Percentiles rank a stretch among this genome's conserved stretches.
Conservation (phyloP, 169 alveolate genomes). For the Plasmodium cynomolgi region DNA sequence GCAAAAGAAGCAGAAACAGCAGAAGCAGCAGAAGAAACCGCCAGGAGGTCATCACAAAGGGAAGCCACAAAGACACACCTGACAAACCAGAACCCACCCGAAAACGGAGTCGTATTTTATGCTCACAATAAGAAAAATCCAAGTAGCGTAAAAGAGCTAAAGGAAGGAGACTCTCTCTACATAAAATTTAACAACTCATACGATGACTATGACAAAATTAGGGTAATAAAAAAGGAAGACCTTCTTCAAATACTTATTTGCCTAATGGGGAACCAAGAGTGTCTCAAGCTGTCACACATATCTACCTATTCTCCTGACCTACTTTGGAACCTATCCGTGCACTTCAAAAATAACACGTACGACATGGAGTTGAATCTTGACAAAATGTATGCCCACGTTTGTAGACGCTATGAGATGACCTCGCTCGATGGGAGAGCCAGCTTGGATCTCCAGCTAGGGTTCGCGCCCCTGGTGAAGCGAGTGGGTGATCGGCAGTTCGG, state of each 20-base stretch:
- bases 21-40: not conserved
- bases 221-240: constrained; percentile 24
- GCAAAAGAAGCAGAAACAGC: not conserved
- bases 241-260: constrained; percentile 27
- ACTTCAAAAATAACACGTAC: constrained; percentile 25
- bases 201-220: constrained; percentile 63
- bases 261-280: constrained; percentile 19
- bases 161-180: constrained; percentile 57
- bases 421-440: not conserved
- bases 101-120: constrained; percentile 9
- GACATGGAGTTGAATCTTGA: constrained; percentile 25
- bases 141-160: constrained; percentile 7
- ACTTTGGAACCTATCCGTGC: constrained; percentile 45
- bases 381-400: constrained; percentile 7
- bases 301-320: constrained; percentile 56
- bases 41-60: not conserved
- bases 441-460: not conserved
- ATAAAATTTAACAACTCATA: constrained; percentile 18
- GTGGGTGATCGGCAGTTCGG: not conserved
- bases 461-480: not conserved
- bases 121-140: constrained; percentile 8
- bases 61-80: not conserved
- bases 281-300: constrained; percentile 22
- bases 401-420: not conserved
- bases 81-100: not conserved